A percentile compares a stretch with the other conserved stretches of the same genome.
phyloP scores from a whole-genome alignment of 352 stramenopile species.

The Globisporangium recalcitrans region DNA sequence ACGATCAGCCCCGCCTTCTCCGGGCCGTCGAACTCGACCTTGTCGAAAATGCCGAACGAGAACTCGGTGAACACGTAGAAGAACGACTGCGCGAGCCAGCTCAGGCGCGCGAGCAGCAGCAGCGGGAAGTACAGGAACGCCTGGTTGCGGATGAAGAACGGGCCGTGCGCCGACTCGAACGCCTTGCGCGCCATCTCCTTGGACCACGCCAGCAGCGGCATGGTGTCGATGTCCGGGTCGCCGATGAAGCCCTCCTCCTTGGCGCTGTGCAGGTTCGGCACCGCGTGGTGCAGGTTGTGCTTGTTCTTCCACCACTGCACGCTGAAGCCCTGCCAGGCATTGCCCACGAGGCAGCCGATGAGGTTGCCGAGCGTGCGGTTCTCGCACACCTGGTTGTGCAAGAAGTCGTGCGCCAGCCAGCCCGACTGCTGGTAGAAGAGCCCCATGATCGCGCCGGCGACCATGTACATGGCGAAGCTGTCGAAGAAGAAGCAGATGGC shows the following conservation, averaged over 20 bases:
- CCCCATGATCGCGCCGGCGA: slow-evolving; percentile 89
- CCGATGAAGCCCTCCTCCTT: slow-evolving; percentile 73
- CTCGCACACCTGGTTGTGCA: slow-evolving; percentile 97
- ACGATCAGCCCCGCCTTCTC: slow-evolving; percentile 72
- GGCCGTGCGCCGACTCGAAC: slow-evolving; percentile 70
- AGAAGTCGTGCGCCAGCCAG: slow-evolving; percentile 96
- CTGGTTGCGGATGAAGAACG: slow-evolving; percentile 92
- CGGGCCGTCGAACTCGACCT: slow-evolving; percentile 80
- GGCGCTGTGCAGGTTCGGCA: slow-evolving; percentile 95
- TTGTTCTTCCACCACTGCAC: slow-evolving; percentile 98
- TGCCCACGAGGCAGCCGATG: slow-evolving; percentile 91
- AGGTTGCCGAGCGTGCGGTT: slow-evolving; percentile 92
- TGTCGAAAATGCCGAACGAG: slow-evolving; percentile 78
- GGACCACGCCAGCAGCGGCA: slow-evolving; percentile 97
- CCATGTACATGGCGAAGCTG: slow-evolving; percentile 84
- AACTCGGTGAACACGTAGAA: slow-evolving; percentile 91
- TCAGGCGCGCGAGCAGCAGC: slow-evolving; percentile 94
- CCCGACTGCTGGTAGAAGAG: slow-evolving; percentile 99
- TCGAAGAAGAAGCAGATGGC: slow-evolving; percentile 88
- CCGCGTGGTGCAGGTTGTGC: slow-evolving; percentile 98
- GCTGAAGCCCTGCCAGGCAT: slow-evolving; percentile 97
- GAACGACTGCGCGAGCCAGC: slow-evolving; percentile 96
- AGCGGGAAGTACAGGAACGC: slow-evolving; percentile 97
- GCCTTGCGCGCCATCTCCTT: slow-evolving; percentile 92
- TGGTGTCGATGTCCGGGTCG: slow-evolving; percentile 99